A percentile compares a stretch with the other conserved stretches of the same genome.
Conservation (phyloP, 768 basidiomycete species). For the Lactarius akahatsu region DNA sequence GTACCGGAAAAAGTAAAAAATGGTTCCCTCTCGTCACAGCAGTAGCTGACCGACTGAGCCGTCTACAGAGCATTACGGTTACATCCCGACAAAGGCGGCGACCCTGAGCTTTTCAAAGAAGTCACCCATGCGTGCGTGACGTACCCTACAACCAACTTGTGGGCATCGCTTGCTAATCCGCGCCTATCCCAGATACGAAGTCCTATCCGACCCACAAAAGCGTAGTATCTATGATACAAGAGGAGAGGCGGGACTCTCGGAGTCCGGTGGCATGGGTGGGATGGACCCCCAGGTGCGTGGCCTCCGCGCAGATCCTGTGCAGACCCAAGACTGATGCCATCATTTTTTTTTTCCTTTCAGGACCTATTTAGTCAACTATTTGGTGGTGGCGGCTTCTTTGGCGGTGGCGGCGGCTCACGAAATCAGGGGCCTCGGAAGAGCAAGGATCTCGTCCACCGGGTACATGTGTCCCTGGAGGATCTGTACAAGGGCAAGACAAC, state of each 20-base stretch:
- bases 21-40: conserved; percentile 1
- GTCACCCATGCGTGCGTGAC: conserved; percentile 88
- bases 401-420: conserved; percentile 58
- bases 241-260: conserved; percentile 88
- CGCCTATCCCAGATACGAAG: conserved; percentile 69
- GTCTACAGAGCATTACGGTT: conserved; percentile 68
- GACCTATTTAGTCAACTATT: conserved; percentile 98
- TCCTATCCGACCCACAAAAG: conserved; percentile 85
- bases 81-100: conserved; percentile 94
- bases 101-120: conserved; percentile 96
- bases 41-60: conserved; percentile 1
- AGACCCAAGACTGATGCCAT: background rate
- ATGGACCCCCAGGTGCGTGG: conserved; percentile 89
- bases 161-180: conserved; percentile 21
- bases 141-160: conserved; percentile 17
- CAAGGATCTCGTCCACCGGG: conserved; percentile 97
- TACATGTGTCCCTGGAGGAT: conserved; percentile 95
- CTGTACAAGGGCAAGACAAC: conserved; percentile 99
- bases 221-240: conserved; percentile 82
- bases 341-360: conserved; percentile 38
- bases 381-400: conserved; percentile 75
- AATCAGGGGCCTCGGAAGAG: conserved; percentile 79
- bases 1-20: conserved; percentile 83
- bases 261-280: conserved; percentile 86
- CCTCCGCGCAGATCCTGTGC: conserved; percentile 1